Conservation (phyloP, 352 stramenopile species). For the Pythium vanterpoolii region DNA sequence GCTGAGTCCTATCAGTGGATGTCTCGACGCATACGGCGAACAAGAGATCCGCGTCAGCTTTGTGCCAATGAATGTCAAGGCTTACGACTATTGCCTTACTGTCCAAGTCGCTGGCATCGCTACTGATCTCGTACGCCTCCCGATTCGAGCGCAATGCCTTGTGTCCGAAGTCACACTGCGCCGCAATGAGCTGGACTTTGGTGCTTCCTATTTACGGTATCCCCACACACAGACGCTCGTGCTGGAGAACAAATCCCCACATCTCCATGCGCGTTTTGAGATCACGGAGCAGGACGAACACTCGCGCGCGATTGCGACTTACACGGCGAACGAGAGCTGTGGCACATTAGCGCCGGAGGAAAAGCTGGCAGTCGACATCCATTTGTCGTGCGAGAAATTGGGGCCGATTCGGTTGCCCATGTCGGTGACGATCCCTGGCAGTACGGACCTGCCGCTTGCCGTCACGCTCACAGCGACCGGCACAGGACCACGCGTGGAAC, state of each 20-base stretch:
- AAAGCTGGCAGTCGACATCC: conserved; percentile 70
- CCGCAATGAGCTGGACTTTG: conserved; percentile 84
- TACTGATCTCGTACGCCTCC: conserved; percentile 85
- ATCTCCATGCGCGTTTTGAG: conserved; percentile 85
- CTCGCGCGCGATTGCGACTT: conserved; percentile 79
- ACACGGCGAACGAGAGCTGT: conserved; percentile 50
- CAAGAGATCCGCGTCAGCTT: conserved; percentile 86
- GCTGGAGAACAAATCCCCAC: conserved; percentile 83
- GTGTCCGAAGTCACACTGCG: conserved; percentile 74
- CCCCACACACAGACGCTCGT: conserved; percentile 85
- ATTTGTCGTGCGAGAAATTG: conserved; percentile 87
- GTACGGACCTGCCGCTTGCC: conserved; percentile 85
- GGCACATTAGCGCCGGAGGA: conserved; percentile 66
- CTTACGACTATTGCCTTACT: conserved; percentile 90
- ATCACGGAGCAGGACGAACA: conserved; percentile 89
- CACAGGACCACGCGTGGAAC: conserved; percentile 80
- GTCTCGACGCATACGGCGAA: conserved; percentile 77
- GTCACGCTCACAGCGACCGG: conserved; percentile 82
- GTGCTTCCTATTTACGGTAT: conserved; percentile 89
- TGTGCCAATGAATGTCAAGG: conserved; percentile 85
- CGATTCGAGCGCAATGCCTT: conserved; percentile 86
- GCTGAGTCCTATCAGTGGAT: conserved; percentile 69
- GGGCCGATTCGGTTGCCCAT: conserved; percentile 90
- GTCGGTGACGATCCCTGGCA: conserved; percentile 79
- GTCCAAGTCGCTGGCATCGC: conserved; percentile 91